These are phyloP conservation scores for Venturia carpophila DNA, from an alignment of 2,329 filamentous ascomycete genomes.

Conservation along the genomic window DNA sequence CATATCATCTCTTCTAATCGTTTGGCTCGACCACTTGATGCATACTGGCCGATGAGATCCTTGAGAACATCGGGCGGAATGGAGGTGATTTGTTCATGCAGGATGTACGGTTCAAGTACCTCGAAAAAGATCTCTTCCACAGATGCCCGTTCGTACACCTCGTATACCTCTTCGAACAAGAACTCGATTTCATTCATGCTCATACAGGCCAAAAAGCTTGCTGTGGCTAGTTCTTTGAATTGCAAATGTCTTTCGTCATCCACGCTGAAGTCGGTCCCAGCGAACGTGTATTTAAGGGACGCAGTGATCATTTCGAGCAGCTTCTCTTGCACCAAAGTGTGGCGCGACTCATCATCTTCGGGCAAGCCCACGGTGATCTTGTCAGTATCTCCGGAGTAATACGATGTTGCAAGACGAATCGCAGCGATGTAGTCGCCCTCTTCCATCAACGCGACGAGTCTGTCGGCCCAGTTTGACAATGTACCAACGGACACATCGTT, in stretches of 20 bases:
- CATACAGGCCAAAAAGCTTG: slow-evolving; percentile 75
- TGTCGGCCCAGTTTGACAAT: slow-evolving; percentile 94
- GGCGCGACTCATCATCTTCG: slow-evolving; percentile 67
- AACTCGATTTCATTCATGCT: slow-evolving; percentile 73
- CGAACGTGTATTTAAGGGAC: slow-evolving; percentile 82
- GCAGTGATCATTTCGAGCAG: slow-evolving; percentile 89
- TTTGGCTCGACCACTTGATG: slow-evolving; percentile 63
- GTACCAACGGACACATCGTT: slow-evolving; percentile 87
- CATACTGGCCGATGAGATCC: slow-evolving; percentile 73
- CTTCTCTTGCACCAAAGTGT: slow-evolving; percentile 78
- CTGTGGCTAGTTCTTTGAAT: slow-evolving; percentile 69
- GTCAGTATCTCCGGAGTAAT: slow-evolving; percentile 85
- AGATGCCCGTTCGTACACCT: slow-evolving; percentile 75
- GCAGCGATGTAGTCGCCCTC: slow-evolving; percentile 91
- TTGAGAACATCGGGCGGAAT: slow-evolving; percentile 82
- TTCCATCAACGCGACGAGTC: slow-evolving; percentile 89
- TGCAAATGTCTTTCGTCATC: slow-evolving; percentile 42
- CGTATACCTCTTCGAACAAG: slow-evolving; percentile 83
- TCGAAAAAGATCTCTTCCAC: slow-evolving; percentile 74
- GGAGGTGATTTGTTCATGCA: slow-evolving; percentile 64
- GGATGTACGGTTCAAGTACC: slow-evolving; percentile 77
- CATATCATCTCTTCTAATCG: slow-evolving; percentile 91
- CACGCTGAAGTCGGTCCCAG: slow-evolving; percentile 47
- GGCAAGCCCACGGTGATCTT: slow-evolving; percentile 91
- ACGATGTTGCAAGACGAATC: slow-evolving; percentile 82